Conservation (phyloP, 1,284 basidiomycete species). For the Peniophora sp. region DNA sequence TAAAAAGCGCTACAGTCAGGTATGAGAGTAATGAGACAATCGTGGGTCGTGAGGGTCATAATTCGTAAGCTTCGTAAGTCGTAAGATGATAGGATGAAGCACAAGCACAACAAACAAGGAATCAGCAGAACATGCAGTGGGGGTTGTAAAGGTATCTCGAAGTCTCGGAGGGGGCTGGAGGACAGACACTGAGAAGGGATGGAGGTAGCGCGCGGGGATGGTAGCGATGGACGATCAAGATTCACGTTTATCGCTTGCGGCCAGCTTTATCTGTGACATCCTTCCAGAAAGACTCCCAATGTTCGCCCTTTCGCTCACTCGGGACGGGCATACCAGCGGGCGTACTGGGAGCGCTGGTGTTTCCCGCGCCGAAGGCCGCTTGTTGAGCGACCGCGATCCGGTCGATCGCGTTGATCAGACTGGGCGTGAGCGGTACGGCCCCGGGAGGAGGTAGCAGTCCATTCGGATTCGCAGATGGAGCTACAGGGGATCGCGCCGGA, state of each 20-base stretch:
- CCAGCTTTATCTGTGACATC: conserved; percentile 31
- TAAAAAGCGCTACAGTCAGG: too few species aligned
- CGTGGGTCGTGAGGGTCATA: too few species aligned
- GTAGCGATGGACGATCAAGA: not conserved
- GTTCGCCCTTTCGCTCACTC: conserved; percentile 3
- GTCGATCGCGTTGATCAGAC: conserved; percentile 50
- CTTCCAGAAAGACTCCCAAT: conserved; percentile 23
- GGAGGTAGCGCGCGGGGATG: not conserved
- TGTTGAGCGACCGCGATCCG: conserved; percentile 47
- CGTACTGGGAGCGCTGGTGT: conserved; percentile 3
- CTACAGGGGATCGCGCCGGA: conserved; percentile 7
- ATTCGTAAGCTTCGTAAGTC: too few species aligned
- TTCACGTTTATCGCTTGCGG: not conserved
- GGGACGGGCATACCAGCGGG: not conserved
- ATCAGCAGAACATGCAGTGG: not conserved
- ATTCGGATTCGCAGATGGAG: not conserved
- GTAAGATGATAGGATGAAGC: too few species aligned
- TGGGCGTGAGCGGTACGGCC: conserved; percentile 52
- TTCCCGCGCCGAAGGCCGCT: conserved; percentile 29
- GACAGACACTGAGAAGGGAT: not conserved
- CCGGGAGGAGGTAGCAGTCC: conserved; percentile 14
- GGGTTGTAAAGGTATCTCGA: not conserved
- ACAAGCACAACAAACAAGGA: not conserved
- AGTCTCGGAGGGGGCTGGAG: too few species aligned
- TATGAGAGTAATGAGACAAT: too few species aligned